Percentiles rank a stretch among this genome's conserved stretches.
Conservation (phyloP, 257 asterid species). For the Voacanga thouarsii region DNA sequence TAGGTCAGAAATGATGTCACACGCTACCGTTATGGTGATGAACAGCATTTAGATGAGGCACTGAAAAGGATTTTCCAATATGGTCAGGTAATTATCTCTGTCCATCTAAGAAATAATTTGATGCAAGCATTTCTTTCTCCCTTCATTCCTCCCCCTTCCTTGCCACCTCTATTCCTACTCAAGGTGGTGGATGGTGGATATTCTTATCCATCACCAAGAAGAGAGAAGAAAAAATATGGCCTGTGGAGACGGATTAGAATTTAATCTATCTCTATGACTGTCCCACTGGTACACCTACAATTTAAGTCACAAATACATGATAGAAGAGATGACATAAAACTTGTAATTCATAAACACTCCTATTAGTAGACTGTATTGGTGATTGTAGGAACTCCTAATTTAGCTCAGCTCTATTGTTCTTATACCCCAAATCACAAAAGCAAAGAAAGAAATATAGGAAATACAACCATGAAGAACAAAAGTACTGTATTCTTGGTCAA, state of each 20-base stretch:
- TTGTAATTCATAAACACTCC: background rate
- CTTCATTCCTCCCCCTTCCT: background rate
- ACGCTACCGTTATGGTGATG: conserved; percentile 95
- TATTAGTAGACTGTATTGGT: background rate
- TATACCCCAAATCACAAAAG: too few species aligned
- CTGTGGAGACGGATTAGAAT: background rate
- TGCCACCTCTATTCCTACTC: background rate
- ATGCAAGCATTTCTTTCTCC: background rate
- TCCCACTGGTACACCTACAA: background rate
- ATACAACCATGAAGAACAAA: background rate
- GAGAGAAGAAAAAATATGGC: background rate
- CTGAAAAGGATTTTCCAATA: conserved; percentile 90
- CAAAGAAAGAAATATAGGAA: background rate
- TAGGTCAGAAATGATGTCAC: conserved; percentile 96
- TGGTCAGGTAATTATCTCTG: conserved; percentile 57
- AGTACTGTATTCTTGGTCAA: background rate
- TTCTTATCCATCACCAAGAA: background rate
- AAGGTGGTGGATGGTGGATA: background rate
- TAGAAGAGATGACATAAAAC: background rate
- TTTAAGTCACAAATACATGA: background rate
- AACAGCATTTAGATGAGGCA: conserved; percentile 97
- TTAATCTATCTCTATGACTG: background rate
- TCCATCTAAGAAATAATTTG: background rate
- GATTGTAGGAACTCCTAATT: background rate
- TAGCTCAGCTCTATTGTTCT: background rate